Conservation (phyloP, 768 basidiomycete species). For the Tricholomella constricta region DNA sequence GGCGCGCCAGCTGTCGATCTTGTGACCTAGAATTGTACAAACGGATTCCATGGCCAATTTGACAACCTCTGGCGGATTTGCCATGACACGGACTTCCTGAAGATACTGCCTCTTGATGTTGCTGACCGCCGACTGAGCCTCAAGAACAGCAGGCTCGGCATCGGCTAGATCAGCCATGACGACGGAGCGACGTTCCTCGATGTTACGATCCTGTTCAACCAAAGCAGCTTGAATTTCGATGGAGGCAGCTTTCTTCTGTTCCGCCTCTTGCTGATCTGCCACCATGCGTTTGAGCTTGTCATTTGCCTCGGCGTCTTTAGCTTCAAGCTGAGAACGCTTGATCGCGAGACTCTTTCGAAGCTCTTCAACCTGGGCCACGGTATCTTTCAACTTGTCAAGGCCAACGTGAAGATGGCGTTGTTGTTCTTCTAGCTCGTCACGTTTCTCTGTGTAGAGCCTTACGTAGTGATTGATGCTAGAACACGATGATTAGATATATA, state of each 20-base stretch:
- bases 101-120: constrained; percentile 95
- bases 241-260: constrained; percentile 96
- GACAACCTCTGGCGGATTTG: constrained; percentile 96
- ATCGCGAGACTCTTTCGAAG: constrained; percentile 92
- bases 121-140: constrained; percentile 94
- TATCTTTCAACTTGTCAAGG: constrained; percentile 93
- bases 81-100: constrained; percentile 97
- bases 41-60: constrained; percentile 99
- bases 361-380: constrained; percentile 96
- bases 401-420: constrained; percentile 98
- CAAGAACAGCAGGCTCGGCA: constrained; percentile 94
- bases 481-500: constrained; percentile 9
- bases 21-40: constrained; percentile 93
- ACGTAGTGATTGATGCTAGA: constrained; percentile 96
- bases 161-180: constrained; percentile 96
- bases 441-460: constrained; percentile 91
- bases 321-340: constrained; percentile 89
- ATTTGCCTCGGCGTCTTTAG: constrained; percentile 94
- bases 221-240: constrained; percentile 94
- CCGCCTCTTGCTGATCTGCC: constrained; percentile 96
- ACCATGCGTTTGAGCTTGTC: constrained; percentile 98
- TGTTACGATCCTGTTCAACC: constrained; percentile 87
- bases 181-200: constrained; percentile 82
- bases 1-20: constrained; percentile 95
- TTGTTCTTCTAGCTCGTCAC: constrained; percentile 96